Evolutionary conservation across 2,329 filamentous ascomycete genomes (phyloP).

Genomic region (Exophiala sp.): DNA sequence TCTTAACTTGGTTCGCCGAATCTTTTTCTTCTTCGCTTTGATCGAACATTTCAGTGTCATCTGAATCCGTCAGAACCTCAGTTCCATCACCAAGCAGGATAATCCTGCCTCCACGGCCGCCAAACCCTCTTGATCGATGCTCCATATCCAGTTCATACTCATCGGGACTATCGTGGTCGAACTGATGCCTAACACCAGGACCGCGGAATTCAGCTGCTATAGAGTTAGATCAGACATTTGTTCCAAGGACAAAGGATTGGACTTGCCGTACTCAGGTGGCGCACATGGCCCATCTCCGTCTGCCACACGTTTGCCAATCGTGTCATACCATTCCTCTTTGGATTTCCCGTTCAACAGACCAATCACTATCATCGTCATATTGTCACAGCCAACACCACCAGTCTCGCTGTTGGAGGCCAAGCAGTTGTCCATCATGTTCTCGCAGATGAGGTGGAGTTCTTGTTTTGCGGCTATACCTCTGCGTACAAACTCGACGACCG

Average conservation of each 20-base stretch:
- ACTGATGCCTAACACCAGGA: conserved; percentile 76
- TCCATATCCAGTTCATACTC: conserved; percentile 53
- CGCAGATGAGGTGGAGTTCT: conserved; percentile 88
- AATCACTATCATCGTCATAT: conserved; percentile 97
- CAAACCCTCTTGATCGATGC: conserved; percentile 61
- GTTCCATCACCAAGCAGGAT: conserved; percentile 95
- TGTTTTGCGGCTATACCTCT: conserved; percentile 96
- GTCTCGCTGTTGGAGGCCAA: conserved; percentile 97
- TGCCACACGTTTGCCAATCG: conserved; percentile 88
- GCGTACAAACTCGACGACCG: conserved; percentile 93
- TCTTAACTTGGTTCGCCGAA: conserved; percentile 76
- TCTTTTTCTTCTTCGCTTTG: conserved; percentile 84
- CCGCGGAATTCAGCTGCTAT: conserved; percentile 75
- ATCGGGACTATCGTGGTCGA: conserved; percentile 66
- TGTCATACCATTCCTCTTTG: conserved; percentile 98
- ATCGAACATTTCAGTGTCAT: conserved; percentile 93
- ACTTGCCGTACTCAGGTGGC: conserved; percentile 98
- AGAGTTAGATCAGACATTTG: conserved; percentile 40
- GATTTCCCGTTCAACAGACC: conserved; percentile 85
- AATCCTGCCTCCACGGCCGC: conserved; percentile 74
- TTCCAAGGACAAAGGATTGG: conserved; percentile 43
- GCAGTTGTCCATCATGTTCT: conserved; percentile 99
- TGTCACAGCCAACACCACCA: conserved; percentile 95
- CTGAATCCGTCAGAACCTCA: conserved; percentile 82
- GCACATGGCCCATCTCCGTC: conserved; percentile 97